phyloP scores from a whole-genome alignment of 768 basidiomycete genomes.

The Termitomyces sp. region DNA sequence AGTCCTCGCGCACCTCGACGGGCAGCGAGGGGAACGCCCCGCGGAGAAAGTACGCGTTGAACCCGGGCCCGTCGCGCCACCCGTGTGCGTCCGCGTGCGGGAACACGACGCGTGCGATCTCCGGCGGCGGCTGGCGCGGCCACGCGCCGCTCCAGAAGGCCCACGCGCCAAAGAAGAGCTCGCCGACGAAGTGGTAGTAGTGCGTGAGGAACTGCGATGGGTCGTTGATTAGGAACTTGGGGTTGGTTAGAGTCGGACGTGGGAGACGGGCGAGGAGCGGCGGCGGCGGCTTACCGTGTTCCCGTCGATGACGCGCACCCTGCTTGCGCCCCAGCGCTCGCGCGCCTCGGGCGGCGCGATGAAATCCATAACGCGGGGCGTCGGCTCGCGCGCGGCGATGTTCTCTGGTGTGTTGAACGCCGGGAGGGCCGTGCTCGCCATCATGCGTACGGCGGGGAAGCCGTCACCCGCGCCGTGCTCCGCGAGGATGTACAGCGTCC shows the following conservation, averaged over 20 bases:
- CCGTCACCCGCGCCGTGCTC: slow-evolving; percentile 10
- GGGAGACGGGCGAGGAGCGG: too few species aligned
- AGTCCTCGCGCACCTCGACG: slow-evolving; percentile 65
- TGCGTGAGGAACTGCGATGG: slow-evolving; percentile 75
- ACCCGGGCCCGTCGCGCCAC: slow-evolving; percentile 75
- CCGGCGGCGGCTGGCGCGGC: slow-evolving; percentile 32
- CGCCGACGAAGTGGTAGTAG: slow-evolving; percentile 86
- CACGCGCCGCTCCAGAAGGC: slow-evolving; percentile 65
- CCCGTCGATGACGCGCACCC: not conserved
- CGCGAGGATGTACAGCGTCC: slow-evolving; percentile 69
- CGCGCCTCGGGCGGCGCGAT: slow-evolving; percentile 56
- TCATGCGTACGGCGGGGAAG: slow-evolving; percentile 46
- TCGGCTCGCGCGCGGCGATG: slow-evolving; percentile 62
- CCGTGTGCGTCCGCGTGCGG: slow-evolving; percentile 49
- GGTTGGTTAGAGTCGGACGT: too few species aligned
- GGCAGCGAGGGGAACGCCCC: slow-evolving; percentile 66
- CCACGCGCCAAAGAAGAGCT: slow-evolving; percentile 72
- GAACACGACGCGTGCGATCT: slow-evolving; percentile 67
- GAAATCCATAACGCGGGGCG: slow-evolving; percentile 52
- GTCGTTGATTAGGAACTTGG: slow-evolving; percentile 58
- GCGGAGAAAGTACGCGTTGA: slow-evolving; percentile 73
- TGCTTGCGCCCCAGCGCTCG: slow-evolving; percentile 44
- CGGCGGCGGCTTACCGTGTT: not conserved
- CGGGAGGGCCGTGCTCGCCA: slow-evolving; percentile 62
- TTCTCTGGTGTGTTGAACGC: slow-evolving; percentile 60